phyloP scores from a whole-genome alignment of 2,329 filamentous ascomycete genomes.

The Chaetomiaceae sp. region DNA sequence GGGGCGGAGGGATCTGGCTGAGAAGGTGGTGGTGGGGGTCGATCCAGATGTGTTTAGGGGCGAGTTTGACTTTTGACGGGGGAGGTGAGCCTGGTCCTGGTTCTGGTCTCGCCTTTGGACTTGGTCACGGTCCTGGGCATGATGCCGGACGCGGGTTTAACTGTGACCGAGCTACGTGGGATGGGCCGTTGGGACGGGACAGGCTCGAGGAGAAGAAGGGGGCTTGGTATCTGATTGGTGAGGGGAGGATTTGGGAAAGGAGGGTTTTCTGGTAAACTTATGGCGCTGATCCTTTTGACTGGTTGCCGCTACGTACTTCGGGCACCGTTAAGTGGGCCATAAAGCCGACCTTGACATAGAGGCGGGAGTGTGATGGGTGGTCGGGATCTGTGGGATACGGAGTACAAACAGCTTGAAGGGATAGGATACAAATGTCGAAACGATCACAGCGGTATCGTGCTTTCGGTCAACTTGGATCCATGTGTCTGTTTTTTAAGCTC shows the following conservation, averaged over 20 bases:
- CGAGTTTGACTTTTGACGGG: constrained; percentile 75
- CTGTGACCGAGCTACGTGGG: neutral
- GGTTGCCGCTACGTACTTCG: no score
- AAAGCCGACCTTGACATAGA: neutral
- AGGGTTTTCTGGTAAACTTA: neutral
- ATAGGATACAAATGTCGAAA: neutral
- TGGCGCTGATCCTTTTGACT: neutral
- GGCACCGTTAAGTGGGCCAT: no score
- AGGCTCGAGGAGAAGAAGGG: neutral
- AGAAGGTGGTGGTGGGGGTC: constrained; percentile 83
- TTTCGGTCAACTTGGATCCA: no score
- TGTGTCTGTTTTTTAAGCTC: no score
- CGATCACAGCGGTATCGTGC: neutral
- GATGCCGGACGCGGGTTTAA: no score
- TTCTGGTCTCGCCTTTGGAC: neutral
- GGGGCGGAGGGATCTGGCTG: constrained; percentile 80
- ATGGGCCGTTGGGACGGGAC: neutral
- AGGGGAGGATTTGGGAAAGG: constrained; percentile 16
- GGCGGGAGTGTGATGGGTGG: neutral
- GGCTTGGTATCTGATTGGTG: constrained; percentile 19
- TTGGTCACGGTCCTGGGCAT: neutral
- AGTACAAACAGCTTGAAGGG: neutral
- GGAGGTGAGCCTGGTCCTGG: constrained; percentile 13
- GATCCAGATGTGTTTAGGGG: constrained; percentile 84
- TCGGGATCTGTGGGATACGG: neutral